Evolutionary conservation across 495 filamentous ascomycete genomes (phyloP).

Genomic region (Xylaria grammica): DNA sequence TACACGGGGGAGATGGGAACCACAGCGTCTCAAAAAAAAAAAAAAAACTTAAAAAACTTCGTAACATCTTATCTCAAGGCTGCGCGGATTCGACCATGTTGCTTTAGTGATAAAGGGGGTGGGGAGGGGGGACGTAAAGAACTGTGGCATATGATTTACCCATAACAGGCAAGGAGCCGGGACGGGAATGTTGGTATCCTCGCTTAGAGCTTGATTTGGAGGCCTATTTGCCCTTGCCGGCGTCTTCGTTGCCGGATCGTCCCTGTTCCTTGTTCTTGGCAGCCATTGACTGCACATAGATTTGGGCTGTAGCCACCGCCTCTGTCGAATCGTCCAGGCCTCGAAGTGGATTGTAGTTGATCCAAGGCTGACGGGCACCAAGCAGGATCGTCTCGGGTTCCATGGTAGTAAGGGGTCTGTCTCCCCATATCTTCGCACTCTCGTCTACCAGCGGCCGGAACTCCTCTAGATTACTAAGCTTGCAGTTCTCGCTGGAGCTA

Average conservation of each 20-base stretch:
- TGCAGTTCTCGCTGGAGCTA: background rate
- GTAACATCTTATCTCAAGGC: background rate
- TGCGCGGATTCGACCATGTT: too few relatives aligned
- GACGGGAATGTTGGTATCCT: too few relatives aligned
- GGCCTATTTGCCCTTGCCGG: background rate
- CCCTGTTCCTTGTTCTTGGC: background rate
- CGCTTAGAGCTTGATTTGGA: too few relatives aligned
- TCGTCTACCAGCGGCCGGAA: conserved; percentile 2
- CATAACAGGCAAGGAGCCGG: too few relatives aligned
- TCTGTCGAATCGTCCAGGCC: background rate
- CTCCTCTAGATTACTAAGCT: background rate
- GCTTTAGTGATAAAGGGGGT: too few relatives aligned
- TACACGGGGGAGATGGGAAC: background rate
- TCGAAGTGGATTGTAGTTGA: conserved; percentile 17
- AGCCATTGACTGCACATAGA: background rate
- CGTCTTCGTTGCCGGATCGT: background rate
- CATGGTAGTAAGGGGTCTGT: background rate
- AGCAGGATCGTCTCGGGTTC: background rate
- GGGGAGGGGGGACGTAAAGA: too few relatives aligned
- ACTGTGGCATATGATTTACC: too few relatives aligned
- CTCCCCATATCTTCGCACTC: conserved; percentile 7
- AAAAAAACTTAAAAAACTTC: too few relatives aligned
- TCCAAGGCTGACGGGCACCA: conserved; percentile 13
- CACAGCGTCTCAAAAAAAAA: background rate
- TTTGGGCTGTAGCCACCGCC: too few relatives aligned